These are phyloP conservation scores for Aspergillus aculeatus DNA, from an alignment of 2,329 filamentous ascomycete species.

Conservation along the genomic window DNA sequence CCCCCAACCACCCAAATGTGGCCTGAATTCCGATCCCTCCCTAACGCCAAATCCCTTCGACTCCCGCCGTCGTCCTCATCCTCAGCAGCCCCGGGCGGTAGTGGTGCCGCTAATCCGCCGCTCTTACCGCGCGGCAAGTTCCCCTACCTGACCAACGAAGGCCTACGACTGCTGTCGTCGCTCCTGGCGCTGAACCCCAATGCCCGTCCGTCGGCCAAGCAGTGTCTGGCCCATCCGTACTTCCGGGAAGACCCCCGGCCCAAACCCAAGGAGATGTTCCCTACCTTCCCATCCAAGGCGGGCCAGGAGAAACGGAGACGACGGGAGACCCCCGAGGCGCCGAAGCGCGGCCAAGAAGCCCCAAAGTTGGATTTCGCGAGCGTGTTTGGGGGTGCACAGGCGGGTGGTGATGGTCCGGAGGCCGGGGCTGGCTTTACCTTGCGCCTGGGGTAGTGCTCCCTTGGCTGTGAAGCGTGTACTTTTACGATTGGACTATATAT, in stretches of 20 bases:
- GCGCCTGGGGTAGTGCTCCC: constrained; percentile 53
- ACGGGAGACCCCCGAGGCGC: constrained; percentile 76
- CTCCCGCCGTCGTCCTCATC: constrained; percentile 54
- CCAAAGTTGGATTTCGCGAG: constrained; percentile 65
- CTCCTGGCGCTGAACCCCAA: constrained; percentile 75
- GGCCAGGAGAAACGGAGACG: constrained; percentile 79
- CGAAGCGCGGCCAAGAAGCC: constrained; percentile 70
- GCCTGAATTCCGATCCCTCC: constrained; percentile 82
- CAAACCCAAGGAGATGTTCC: constrained; percentile 89
- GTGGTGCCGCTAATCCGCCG: constrained; percentile 34
- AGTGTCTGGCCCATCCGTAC: constrained; percentile 77
- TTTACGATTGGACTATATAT: constrained; percentile 1
- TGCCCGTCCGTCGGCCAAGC: constrained; percentile 65
- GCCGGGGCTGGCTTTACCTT: constrained; percentile 57
- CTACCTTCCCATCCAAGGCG: constrained; percentile 93
- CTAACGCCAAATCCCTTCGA: constrained; percentile 78
- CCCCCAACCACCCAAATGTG: constrained; percentile 78
- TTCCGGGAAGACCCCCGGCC: constrained; percentile 87
- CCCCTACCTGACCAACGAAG: constrained; percentile 74
- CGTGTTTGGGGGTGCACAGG: constrained; percentile 64
- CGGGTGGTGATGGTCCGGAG: constrained; percentile 64
- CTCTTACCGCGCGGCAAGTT: constrained; percentile 71
- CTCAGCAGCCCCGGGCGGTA: constrained; percentile 16
- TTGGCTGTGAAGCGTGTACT: neutral
- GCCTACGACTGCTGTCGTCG: constrained; percentile 65